These are phyloP conservation scores for Xylaria acuta DNA, from an alignment of 495 filamentous ascomycete genomes.

Conservation along the genomic window DNA sequence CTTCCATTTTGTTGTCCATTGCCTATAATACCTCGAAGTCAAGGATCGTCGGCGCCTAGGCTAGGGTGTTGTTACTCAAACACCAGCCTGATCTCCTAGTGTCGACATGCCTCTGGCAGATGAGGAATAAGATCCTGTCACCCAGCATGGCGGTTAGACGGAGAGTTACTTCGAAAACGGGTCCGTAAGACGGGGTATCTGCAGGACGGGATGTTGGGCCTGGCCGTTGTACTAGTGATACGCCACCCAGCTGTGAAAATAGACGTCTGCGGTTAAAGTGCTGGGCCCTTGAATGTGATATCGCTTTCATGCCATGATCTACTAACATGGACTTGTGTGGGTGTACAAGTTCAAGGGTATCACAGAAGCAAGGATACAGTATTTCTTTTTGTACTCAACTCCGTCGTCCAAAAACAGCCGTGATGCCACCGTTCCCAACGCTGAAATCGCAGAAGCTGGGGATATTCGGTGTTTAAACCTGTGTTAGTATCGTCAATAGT, in stretches of 20 bases:
- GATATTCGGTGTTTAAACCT: neutral
- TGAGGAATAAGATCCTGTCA: neutral
- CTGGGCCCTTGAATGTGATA: neutral
- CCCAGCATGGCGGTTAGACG: constrained; percentile 4
- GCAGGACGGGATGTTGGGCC: constrained; percentile 1
- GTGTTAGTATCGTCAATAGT: neutral
- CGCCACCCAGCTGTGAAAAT: neutral
- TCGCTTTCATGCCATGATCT: neutral
- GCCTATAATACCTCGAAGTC: neutral
- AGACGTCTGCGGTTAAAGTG: neutral
- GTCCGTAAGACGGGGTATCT: constrained; percentile 7
- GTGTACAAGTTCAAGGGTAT: neutral
- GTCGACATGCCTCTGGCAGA: neutral
- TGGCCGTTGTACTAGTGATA: neutral
- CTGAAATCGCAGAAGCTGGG: neutral
- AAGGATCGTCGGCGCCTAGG: neutral
- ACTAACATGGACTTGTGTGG: neutral
- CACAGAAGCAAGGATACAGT: neutral
- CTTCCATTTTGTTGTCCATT: neutral
- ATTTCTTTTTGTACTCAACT: neutral
- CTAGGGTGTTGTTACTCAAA: neutral
- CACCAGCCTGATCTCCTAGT: neutral
- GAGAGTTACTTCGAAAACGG: neutral
- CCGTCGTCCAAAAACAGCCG: neutral
- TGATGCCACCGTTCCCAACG: neutral